Evolutionary conservation across 1,139 yeast species (phyloP).

Genomic region (Blastobotrys ciferrii): DNA sequence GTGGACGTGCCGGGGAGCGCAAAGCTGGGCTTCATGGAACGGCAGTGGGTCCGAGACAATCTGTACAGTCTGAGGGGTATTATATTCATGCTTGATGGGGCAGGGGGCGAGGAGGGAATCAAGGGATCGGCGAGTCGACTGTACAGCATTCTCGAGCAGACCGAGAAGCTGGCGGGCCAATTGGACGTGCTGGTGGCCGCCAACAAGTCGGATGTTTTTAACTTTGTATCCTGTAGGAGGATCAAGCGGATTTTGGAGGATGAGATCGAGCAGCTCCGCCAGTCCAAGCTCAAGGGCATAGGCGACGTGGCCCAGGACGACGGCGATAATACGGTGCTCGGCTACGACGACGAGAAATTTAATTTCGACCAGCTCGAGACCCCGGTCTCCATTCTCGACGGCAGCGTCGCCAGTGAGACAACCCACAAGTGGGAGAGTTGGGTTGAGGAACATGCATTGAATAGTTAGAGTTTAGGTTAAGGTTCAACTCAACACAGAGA

Average conservation of each 20-base stretch:
- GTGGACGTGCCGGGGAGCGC: constrained; percentile 86
- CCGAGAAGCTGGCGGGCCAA: constrained; percentile 45
- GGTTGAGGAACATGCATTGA: constrained; percentile 63
- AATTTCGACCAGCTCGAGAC: constrained; percentile 69
- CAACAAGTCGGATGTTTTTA: constrained; percentile 52
- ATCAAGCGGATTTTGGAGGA: constrained; percentile 57
- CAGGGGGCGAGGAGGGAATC: constrained; percentile 33
- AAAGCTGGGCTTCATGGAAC: constrained; percentile 51
- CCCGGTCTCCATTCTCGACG: constrained; percentile 65
- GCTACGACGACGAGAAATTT: constrained; percentile 48
- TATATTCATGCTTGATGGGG: constrained; percentile 58
- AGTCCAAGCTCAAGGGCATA: constrained; percentile 43
- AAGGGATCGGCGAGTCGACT: constrained; percentile 35
- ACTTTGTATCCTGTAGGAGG: constrained; percentile 66
- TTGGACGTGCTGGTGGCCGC: constrained; percentile 72
- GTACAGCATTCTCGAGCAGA: constrained; percentile 31
- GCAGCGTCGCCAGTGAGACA: constrained; percentile 61
- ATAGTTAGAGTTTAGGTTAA: constrained; percentile 10
- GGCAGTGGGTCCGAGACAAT: constrained; percentile 24
- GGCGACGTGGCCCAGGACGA: constrained; percentile 39
- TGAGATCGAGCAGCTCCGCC: constrained; percentile 61
- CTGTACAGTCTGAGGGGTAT: constrained; percentile 56
- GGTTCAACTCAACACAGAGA: no score
- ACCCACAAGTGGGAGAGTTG: constrained; percentile 67
- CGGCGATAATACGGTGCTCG: constrained; percentile 45